Base-by-base conservation (phyloP, 2,329 filamentous ascomycete species). In the Clarireedia monteithiana region DNA sequence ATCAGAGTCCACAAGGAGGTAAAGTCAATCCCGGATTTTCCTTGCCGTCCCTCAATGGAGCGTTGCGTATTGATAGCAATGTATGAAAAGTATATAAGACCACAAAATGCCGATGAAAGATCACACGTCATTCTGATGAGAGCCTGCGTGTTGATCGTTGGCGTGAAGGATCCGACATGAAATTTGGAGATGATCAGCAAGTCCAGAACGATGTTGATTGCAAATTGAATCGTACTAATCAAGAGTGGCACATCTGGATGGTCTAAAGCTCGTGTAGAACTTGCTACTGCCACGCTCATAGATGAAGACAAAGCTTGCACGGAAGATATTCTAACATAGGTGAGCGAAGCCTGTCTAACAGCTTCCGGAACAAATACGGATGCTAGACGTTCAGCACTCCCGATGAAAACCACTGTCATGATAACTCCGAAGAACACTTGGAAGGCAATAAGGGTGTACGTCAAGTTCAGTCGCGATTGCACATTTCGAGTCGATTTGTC, bases 161-260 rank as follows among this genome's bases (percentile, higher is more conserved):
- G 83, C 1, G 64, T 71, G 40, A 77, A 70, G 0, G 64, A 65
- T 0, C 77, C 75, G 1, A 88, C 77, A 59, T 85, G 82, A 53
- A 86, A 84, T 1, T 72, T 80, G 0, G 84, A 88, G 46, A 89
- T 81, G 38, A 89, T 65, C 0, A 89, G 70, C 54, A 89, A 65
- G 59, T 88, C 84, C 0, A 89, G 73, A 2, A 83, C 58, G 54
- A 89, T 89, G 62, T 89, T 89, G 58, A 86, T 67, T 0, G 73
- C 70, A 53, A 88, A 86, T 60, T 85, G 86, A 51, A 77, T 73
- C 0, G 75, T 77, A 66, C 79, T 87, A 60, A 89, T 85, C 0
- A 86, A 64, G 0, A 89, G 70, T 0, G 85, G 84, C 0, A 89
- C 82, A 63, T 89, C 85, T 0, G 85, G 85, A 50, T 81, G 77